phyloP scores from a whole-genome alignment of 2,329 filamentous ascomycete species.

The Cryphonectria japonica region DNA sequence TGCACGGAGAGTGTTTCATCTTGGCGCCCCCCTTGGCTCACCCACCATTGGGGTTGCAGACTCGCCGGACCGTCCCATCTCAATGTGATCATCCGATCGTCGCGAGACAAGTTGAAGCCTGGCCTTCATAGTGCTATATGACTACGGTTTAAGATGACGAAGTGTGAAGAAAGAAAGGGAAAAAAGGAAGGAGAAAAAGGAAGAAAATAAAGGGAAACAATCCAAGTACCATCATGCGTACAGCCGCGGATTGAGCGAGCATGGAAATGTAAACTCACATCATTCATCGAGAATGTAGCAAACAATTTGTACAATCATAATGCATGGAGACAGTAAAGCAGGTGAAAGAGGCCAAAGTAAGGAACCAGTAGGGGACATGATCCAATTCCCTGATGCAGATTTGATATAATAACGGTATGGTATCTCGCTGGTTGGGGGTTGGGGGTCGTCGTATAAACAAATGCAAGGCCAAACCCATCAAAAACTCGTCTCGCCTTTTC shows the following conservation, averaged over 20 bases:
- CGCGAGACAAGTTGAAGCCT: neutral
- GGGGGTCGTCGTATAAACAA: neutral
- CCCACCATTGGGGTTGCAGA: neutral
- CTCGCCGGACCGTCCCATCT: neutral
- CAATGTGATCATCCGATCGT: neutral
- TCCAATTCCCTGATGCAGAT: slow-evolving; percentile 6
- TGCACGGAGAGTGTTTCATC: slow-evolving; percentile 10
- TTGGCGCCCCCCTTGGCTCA: neutral
- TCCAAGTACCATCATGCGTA: neutral
- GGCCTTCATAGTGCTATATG: neutral
- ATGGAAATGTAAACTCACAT: neutral
- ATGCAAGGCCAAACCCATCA: neutral
- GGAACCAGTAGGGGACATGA: neutral
- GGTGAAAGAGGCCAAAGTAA: neutral
- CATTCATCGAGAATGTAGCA: neutral
- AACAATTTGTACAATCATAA: neutral
- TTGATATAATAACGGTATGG: slow-evolving; percentile 10
- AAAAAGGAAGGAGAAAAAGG: too few species aligned
- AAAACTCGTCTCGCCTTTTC: slow-evolving; percentile 14
- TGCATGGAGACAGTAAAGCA: neutral
- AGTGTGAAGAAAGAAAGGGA: neutral
- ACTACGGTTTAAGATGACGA: neutral
- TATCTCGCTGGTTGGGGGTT: slow-evolving; percentile 1
- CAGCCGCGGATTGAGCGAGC: neutral
- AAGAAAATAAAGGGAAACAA: neutral